Conservation (phyloP, 805 yeast species). For the Candida succiphila region DNA sequence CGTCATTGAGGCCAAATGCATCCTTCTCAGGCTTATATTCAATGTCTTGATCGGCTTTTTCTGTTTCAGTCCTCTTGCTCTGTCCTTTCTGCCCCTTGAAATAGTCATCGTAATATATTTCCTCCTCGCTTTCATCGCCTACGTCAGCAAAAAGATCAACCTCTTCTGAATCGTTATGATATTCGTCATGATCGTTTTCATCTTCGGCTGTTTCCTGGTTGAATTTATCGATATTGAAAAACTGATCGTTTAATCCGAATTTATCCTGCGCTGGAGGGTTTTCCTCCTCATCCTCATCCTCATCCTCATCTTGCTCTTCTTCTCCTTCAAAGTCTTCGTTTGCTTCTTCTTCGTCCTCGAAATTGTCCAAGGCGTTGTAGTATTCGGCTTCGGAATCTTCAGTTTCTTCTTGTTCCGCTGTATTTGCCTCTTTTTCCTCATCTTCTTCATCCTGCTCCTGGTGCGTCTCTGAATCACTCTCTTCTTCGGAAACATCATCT, state of each 20-base stretch:
- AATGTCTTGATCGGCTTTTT: slow-evolving; percentile 5
- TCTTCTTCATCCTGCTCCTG: slow-evolving; percentile 14
- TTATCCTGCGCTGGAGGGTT: slow-evolving; percentile 27
- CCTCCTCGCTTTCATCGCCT: slow-evolving; percentile 11
- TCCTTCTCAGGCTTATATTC: slow-evolving; percentile 29
- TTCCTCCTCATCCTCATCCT: slow-evolving; percentile 26
- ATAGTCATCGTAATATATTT: slow-evolving; percentile 5
- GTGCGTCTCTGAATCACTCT: slow-evolving; percentile 14
- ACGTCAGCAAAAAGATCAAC: slow-evolving; percentile 16
- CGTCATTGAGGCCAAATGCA: slow-evolving; percentile 66
- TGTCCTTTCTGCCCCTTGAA: slow-evolving; percentile 4
- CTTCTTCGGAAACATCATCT: slow-evolving; percentile 14
- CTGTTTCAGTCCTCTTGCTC: slow-evolving; percentile 3
- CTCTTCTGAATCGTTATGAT: slow-evolving; percentile 17
- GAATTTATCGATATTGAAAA: slow-evolving; percentile 70
- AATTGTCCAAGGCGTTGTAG: slow-evolving; percentile 17
- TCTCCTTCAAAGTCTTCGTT: slow-evolving; percentile 9
- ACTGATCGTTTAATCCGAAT: slow-evolving; percentile 62
- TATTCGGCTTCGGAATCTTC: slow-evolving; percentile 17
- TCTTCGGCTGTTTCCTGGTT: slow-evolving; percentile 49
- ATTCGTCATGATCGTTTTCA: slow-evolving; percentile 18
- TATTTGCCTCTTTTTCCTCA: slow-evolving; percentile 13
- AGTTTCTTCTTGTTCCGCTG: slow-evolving; percentile 16
- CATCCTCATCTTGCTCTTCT: slow-evolving; percentile 22
- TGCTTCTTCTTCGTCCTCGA: slow-evolving; percentile 18